phyloP scores from a whole-genome alignment of 2,329 filamentous ascomycete genomes.

The Fusarium beomiforme region DNA sequence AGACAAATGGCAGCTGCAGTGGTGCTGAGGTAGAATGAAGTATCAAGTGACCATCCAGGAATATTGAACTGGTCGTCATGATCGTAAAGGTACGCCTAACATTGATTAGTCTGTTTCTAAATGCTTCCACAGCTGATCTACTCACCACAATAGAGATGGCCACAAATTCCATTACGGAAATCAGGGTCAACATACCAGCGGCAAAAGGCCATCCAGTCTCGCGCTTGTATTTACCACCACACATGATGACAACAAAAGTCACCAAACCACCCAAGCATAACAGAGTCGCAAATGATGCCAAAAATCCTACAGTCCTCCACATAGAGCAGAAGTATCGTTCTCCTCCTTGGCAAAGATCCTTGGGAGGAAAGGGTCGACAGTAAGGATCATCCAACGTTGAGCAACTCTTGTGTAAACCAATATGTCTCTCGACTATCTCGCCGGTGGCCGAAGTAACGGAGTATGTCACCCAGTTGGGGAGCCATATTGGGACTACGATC shows the following conservation, averaged over 20 bases:
- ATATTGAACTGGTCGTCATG: slow-evolving; percentile 84
- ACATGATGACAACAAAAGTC: slow-evolving; percentile 79
- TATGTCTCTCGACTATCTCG: slow-evolving; percentile 63
- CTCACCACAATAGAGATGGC: slow-evolving; percentile 85
- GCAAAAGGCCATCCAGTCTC: slow-evolving; percentile 86
- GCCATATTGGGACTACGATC: slow-evolving; percentile 74
- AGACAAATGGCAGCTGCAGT: slow-evolving; percentile 64
- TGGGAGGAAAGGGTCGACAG: slow-evolving; percentile 59
- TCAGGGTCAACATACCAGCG: slow-evolving; percentile 70
- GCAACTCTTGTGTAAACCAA: slow-evolving; percentile 86
- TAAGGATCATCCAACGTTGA: slow-evolving; percentile 71
- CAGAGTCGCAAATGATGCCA: slow-evolving; percentile 87
- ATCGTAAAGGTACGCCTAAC: slow-evolving; percentile 82
- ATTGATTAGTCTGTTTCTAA: slow-evolving; percentile 5
- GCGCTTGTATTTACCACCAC: slow-evolving; percentile 81
- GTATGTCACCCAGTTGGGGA: slow-evolving; percentile 78
- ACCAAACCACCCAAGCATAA: slow-evolving; percentile 84
- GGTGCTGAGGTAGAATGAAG: slow-evolving; percentile 78
- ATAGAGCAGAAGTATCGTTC: slow-evolving; percentile 86
- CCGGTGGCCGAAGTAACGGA: slow-evolving; percentile 61
- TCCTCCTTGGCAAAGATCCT: slow-evolving; percentile 49
- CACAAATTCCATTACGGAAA: slow-evolving; percentile 76
- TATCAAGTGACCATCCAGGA: slow-evolving; percentile 81
- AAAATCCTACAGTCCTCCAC: slow-evolving; percentile 89
- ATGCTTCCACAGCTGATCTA: slow-evolving; percentile 26